phyloP scores from a whole-genome alignment of 164 flowering plant species.

The Hamamelis virginiana region DNA sequence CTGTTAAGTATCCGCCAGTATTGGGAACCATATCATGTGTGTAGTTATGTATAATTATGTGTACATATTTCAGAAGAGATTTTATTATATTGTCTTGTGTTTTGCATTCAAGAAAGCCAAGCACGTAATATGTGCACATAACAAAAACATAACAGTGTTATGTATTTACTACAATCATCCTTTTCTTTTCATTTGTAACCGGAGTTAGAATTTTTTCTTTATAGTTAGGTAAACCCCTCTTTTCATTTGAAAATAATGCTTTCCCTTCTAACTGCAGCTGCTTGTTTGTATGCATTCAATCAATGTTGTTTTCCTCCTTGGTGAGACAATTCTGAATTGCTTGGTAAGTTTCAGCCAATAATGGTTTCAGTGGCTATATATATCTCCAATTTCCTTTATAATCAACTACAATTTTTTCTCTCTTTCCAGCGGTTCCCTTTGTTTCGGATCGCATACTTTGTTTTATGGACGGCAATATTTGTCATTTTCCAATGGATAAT shows the following conservation, averaged over 20 bases:
- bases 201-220: neutral
- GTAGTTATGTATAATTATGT: too few relatives aligned
- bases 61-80: too few relatives aligned
- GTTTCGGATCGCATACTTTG: slow-evolving; percentile 58
- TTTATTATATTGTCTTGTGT: too few relatives aligned
- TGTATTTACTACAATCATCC: neutral
- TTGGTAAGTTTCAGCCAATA: slow-evolving; percentile 34
- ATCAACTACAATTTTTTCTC: neutral
- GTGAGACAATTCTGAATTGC: slow-evolving; percentile 47
- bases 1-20: too few relatives aligned
- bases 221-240: neutral
- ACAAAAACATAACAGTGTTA: neutral
- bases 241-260: neutral
- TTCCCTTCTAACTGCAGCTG: slow-evolving; percentile 33
- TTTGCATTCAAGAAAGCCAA: neutral
- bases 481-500: slow-evolving; percentile 64
- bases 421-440: slow-evolving; percentile 54
- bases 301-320: slow-evolving; percentile 53
- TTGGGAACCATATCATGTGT: too few relatives aligned
- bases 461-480: slow-evolving; percentile 41
- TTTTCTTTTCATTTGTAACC: neutral
- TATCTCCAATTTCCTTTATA: neutral
- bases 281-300: slow-evolving; percentile 47
- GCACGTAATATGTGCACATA: neutral
- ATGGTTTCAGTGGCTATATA: neutral